These are phyloP conservation scores for Xylariaceae sp. DNA, from an alignment of 2,329 filamentous ascomycete genomes.

Conservation along the genomic window DNA sequence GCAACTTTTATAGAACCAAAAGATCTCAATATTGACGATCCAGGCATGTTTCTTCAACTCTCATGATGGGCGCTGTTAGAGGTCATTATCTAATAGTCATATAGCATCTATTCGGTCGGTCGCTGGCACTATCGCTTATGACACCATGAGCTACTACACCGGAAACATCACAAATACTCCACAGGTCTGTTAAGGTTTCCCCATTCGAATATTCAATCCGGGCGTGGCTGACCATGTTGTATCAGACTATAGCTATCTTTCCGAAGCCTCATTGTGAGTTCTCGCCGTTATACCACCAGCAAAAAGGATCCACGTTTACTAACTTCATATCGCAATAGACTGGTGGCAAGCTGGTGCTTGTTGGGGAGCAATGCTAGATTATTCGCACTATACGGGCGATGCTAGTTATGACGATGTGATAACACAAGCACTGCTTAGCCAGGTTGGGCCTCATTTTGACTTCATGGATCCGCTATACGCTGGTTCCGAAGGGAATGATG, in stretches of 20 bases:
- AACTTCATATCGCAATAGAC: slow-evolving; percentile 42
- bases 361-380: slow-evolving; percentile 73
- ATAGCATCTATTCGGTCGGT: slow-evolving; percentile 68
- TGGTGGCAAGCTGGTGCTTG: slow-evolving; percentile 72
- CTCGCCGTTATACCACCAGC: slow-evolving; percentile 39
- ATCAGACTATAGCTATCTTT: slow-evolving; percentile 65
- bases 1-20: slow-evolving; percentile 44
- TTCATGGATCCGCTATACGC: slow-evolving; percentile 64
- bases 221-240: slow-evolving; percentile 15
- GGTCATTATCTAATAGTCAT: slow-evolving; percentile 7
- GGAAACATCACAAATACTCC: slow-evolving; percentile 64
- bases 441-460: slow-evolving; percentile 63
- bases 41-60: slow-evolving; percentile 23
- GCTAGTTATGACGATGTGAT: slow-evolving; percentile 65
- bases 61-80: neutral
- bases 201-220: neutral
- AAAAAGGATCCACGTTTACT: slow-evolving; percentile 1
- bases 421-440: slow-evolving; percentile 64
- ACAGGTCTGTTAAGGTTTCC: slow-evolving; percentile 40
- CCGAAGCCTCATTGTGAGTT: slow-evolving; percentile 64
- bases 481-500: slow-evolving; percentile 74
- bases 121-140: slow-evolving; percentile 65
- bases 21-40: slow-evolving; percentile 48
- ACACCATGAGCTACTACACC: slow-evolving; percentile 68
- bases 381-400: slow-evolving; percentile 71